Base-by-base conservation (phyloP, 257 asterid genomes). In the Solanum peruvianum region DNA sequence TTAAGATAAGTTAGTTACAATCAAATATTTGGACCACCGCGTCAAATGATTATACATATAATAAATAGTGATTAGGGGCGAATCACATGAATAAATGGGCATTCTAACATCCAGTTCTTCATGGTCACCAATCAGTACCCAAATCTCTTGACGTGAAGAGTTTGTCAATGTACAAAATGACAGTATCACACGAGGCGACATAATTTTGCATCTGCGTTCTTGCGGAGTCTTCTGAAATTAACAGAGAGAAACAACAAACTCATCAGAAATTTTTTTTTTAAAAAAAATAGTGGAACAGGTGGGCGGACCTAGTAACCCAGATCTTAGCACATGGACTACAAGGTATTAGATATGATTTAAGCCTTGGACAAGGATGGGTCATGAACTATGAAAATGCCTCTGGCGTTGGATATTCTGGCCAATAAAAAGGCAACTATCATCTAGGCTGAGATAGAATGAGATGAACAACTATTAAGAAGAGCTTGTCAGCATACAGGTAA, bases 41-140 rank as follows among this genome's bases (percentile, higher is more conserved):
- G 33, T 80, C 37, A 49, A 60, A 45, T 80, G 67, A 80, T 80
- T 27, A 27, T 47, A 78, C 25, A 78, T 27, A 35, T 45, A 44
- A 44, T 78, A 78, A 45, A 16, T 78, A 29, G 84, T 27, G 15
- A 27, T 80, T 47, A 25, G 66, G 23, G 85, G 85, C 0, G 67
- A 80, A 80, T 45, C 66, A 80, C 27, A 80, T 80, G 29, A 80
- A 80, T 4, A 6, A 80, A 47, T 80, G 58, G 18, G 27, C 11
- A 10, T 49, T 47, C 14, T 80, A 67, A 47, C 67, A 27, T 47
- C 85, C 67, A 45, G 67, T 47, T 47, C 16, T 18, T 47, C 16
- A 29, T 6, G 42, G 29, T 93, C 92, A 96, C 99, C 99, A 96
- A 86, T 96, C 95, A 56, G 86, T 90, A 41, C 98, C 99, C 88